Evolutionary conservation across 305 asterid species (phyloP).

Genomic region (Fraxinus xanthoxyloides): DNA sequence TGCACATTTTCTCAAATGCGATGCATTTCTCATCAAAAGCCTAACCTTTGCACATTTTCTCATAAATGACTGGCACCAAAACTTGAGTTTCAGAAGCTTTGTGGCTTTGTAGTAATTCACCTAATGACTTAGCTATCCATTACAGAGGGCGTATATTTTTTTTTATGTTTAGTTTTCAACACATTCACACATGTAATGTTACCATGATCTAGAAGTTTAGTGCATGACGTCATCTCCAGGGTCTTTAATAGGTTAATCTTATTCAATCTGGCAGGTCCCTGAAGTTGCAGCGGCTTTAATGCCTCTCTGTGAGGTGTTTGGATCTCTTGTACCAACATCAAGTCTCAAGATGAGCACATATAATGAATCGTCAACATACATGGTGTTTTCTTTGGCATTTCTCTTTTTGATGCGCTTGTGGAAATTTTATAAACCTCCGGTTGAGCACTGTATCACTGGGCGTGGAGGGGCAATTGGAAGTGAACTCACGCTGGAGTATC

Average conservation of each 20-base stretch:
- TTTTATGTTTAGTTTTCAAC: background rate
- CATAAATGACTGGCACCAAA: background rate
- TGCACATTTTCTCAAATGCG: background rate
- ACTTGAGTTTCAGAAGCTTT: background rate
- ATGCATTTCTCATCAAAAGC: background rate
- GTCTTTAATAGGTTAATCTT: background rate
- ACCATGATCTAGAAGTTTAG: background rate
- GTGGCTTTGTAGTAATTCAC: background rate
- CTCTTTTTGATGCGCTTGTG: slow-evolving; percentile 28
- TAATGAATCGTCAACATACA: slow-evolving; percentile 18
- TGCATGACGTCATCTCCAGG: background rate
- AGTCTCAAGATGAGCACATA: slow-evolving; percentile 7
- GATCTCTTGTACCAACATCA: slow-evolving; percentile 23
- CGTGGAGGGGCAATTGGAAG: slow-evolving; percentile 25
- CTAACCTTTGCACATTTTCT: background rate
- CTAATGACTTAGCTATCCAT: background rate
- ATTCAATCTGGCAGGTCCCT: slow-evolving; percentile 24
- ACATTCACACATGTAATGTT: background rate
- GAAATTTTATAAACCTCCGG: slow-evolving; percentile 30
- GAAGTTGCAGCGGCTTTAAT: slow-evolving; percentile 34
- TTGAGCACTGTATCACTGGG: slow-evolving; percentile 21
- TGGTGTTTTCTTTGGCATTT: slow-evolving; percentile 31
- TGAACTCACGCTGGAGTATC: slow-evolving; percentile 30
- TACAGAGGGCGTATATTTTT: background rate
- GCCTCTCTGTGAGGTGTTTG: slow-evolving; percentile 36